Conservation (phyloP, 2,329 filamentous ascomycete genomes). For the Trichoderma oligosporum region DNA sequence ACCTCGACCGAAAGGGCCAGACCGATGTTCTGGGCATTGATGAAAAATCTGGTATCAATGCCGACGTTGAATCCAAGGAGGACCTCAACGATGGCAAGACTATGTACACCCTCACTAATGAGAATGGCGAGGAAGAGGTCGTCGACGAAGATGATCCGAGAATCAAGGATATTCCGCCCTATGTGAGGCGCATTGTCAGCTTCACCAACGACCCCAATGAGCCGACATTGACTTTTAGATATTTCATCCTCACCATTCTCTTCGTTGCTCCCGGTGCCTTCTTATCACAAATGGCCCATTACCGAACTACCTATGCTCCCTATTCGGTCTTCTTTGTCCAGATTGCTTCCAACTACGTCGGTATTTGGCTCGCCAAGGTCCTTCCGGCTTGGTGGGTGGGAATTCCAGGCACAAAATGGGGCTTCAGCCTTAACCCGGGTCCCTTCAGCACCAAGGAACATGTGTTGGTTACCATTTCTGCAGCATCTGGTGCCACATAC, state of each 20-base stretch:
- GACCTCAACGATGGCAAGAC: constrained; percentile 11
- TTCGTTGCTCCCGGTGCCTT: constrained; percentile 57
- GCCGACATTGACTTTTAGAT: constrained; percentile 57
- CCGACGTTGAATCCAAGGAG: constrained; percentile 19
- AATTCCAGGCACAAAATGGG: constrained; percentile 44
- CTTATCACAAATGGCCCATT: constrained; percentile 53
- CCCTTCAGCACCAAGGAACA: constrained; percentile 57
- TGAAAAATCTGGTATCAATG: constrained; percentile 15
- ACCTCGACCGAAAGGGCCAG: constrained; percentile 6
- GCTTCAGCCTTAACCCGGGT: constrained; percentile 53
- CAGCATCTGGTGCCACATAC: constrained; percentile 50
- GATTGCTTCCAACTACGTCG: constrained; percentile 54
- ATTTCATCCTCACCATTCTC: constrained; percentile 51
- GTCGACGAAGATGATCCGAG: constrained; percentile 47
- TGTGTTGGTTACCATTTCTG: constrained; percentile 53
- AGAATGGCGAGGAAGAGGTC: constrained; percentile 28
- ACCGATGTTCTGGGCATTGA: constrained; percentile 17
- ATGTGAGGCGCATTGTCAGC: constrained; percentile 51
- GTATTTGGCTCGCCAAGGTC: constrained; percentile 48
- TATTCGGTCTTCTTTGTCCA: constrained; percentile 62
- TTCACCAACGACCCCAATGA: constrained; percentile 54
- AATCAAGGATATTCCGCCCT: constrained; percentile 50
- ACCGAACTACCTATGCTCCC: constrained; percentile 53
- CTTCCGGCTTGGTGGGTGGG: constrained; percentile 46
- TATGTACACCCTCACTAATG: constrained; percentile 22